phyloP scores from a whole-genome alignment of 2,329 filamentous ascomycete species.

The Penicillium sp. region DNA sequence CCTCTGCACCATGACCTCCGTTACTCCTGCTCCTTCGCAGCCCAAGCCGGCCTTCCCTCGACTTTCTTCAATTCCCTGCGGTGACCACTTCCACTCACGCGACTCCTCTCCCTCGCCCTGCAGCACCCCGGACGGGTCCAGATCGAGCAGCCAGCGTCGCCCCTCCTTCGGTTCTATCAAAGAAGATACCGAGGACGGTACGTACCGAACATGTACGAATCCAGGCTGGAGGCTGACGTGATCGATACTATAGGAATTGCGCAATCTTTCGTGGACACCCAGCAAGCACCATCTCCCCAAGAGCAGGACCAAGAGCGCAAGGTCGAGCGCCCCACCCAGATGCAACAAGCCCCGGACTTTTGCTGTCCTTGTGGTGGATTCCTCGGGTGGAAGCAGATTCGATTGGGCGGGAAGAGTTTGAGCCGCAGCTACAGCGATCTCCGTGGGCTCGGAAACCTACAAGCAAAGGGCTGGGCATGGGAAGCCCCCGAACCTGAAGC shows the following conservation, averaged over 20 bases:
- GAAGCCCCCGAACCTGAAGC: constrained; percentile 34
- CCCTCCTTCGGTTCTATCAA: constrained; percentile 47
- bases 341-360: constrained; percentile 43
- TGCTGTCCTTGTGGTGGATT: constrained; percentile 50
- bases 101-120: constrained; percentile 36
- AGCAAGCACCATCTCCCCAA: constrained; percentile 29
- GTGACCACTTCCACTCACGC: constrained; percentile 30
- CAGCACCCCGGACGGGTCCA: constrained; percentile 38
- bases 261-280: constrained; percentile 47
- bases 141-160: constrained; percentile 42
- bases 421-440: constrained; percentile 49
- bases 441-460: constrained; percentile 35
- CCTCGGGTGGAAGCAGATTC: constrained; percentile 48
- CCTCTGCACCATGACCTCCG: constrained; percentile 33
- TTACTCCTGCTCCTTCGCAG: constrained; percentile 22
- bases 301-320: constrained; percentile 22
- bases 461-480: constrained; percentile 46
- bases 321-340: constrained; percentile 24
- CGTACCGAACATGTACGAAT: constrained; percentile 15
- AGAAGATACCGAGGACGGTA: constrained; percentile 43
- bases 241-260: constrained; percentile 37
- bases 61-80: constrained; percentile 22
- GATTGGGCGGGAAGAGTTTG: constrained; percentile 43
- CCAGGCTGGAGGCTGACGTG: constrained; percentile 8
- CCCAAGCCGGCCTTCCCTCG: constrained; percentile 28